A percentile compares a stretch with the other conserved stretches of the same genome.
phyloP scores from a whole-genome alignment of 495 filamentous ascomycete species.

The Penicillium diatomitis region DNA sequence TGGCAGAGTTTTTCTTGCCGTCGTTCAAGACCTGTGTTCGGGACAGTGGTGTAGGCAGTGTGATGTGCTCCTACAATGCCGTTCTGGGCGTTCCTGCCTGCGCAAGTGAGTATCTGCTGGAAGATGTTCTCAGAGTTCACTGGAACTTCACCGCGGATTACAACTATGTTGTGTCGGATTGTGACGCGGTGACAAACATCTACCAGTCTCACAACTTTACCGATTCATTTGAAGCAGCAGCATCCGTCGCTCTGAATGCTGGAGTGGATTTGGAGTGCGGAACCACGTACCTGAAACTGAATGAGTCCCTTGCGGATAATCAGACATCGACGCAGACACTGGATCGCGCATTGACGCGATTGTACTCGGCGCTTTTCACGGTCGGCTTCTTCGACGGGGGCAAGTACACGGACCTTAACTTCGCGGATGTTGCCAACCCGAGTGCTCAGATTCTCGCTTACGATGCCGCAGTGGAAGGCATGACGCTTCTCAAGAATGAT shows the following conservation, averaged over 20 bases:
- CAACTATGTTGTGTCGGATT: constrained; percentile 44
- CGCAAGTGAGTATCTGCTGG: constrained; percentile 40
- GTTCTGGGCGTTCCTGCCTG: constrained; percentile 46
- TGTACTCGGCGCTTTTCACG: constrained; percentile 40
- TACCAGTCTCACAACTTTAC: constrained; percentile 41
- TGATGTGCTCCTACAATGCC: constrained; percentile 50
- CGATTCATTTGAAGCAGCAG: constrained; percentile 32
- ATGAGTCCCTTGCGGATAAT: background rate
- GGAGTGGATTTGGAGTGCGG: constrained; percentile 50
- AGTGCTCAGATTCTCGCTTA: constrained; percentile 39
- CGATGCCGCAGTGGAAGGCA: constrained; percentile 42
- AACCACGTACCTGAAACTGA: constrained; percentile 23
- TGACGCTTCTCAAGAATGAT: constrained; percentile 49
- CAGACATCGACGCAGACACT: background rate
- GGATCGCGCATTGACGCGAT: background rate
- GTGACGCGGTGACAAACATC: constrained; percentile 42
- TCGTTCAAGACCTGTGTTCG: constrained; percentile 42
- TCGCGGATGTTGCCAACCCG: constrained; percentile 34
- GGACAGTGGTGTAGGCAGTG: constrained; percentile 40
- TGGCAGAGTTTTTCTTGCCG: constrained; percentile 43
- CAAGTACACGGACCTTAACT: background rate
- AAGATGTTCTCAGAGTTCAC: constrained; percentile 42
- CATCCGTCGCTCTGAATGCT: constrained; percentile 41
- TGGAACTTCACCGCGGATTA: constrained; percentile 37
- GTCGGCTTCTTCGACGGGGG: constrained; percentile 46